Evolutionary conservation across 2,329 filamentous ascomycete species (phyloP), one percentile per base, ranked within the genome.

Genomic region (Polychaeton citri): DNA sequence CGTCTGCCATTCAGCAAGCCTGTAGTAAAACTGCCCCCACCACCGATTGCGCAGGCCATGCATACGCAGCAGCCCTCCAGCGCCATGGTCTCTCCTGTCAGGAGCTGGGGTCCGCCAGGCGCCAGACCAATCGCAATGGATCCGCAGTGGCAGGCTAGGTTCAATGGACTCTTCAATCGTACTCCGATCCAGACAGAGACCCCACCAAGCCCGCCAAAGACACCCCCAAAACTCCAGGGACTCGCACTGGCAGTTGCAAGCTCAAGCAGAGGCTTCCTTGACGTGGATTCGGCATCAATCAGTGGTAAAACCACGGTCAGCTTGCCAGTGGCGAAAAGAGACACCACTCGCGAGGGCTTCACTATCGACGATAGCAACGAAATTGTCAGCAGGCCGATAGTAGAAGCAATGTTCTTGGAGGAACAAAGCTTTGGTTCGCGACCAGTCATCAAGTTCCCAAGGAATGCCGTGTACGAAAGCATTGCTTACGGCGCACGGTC

Each of bases 21-120:
- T 20, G 72, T 85, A 18, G 87, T 96, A 9, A 85, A 79, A 52
- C 69, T 96, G 3, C 87, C 84, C 3, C 84, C 82, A 6, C n/a
- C n/a, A n/a, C n/a, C n/a, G n/a, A n/a, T n/a, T n/a, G 51, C 65
- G 16, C 53, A 63, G 17, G 61, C 28, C 54, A 61, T 59, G 53
- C 54, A 43, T 37, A 30, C 42, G 31, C 48, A 49, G 17, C 46
- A 54, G 17, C 43, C 57, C 58, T 19, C 30, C 12, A 32, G 18
- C 30, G 30, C 30, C 30, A 32, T 19, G 4, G 5, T 32, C 12
- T 17, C 18, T 5, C 18, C 30, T 6, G 18, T 19, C 12, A 19
- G 47, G 53, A 59, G 32, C 53, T 61, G 36, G 47, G 55, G 18
- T 51, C 62, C 21, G 56, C 60, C 65, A 24, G 51, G 55, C 24